A percentile compares a stretch with the other conserved stretches of the same genome.
Conservation (phyloP, 305 asterid species). For the Fraxinus platypoda region DNA sequence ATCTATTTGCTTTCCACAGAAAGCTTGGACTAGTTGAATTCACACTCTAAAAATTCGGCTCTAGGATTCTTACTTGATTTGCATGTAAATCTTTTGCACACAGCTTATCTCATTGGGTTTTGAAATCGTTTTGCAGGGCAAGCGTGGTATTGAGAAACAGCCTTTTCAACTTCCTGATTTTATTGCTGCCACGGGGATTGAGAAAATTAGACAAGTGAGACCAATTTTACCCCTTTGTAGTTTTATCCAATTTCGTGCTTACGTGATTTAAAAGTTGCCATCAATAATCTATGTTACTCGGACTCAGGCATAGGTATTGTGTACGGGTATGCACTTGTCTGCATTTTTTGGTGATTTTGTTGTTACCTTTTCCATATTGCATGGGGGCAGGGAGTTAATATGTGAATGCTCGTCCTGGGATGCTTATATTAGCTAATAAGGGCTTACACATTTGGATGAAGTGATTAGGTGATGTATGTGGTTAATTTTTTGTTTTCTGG, state of each 20-base stretch:
- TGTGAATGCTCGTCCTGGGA: not conserved
- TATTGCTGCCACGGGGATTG: slow-evolving; percentile 96
- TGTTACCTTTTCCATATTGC: not conserved
- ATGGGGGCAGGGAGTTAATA: not conserved
- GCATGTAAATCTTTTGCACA: not conserved
- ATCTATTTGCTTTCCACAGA: slow-evolving; percentile 9
- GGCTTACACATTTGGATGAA: not conserved
- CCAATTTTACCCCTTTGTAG: slow-evolving; percentile 15
- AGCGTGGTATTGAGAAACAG: slow-evolving; percentile 93
- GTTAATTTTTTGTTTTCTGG: not conserved
- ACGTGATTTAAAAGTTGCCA: not conserved
- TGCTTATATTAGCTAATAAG: not conserved
- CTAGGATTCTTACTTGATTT: slow-evolving; percentile 12
- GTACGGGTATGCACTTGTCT: not conserved
- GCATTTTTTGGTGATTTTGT: not conserved
- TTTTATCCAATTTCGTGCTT: slow-evolving; percentile 6
- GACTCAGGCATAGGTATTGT: not conserved
- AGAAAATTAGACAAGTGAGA: slow-evolving; percentile 91
- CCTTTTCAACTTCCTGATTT: slow-evolving; percentile 98
- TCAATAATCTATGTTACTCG: not conserved
- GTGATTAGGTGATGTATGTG: not conserved
- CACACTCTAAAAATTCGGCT: not conserved
- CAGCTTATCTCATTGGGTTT: slow-evolving; percentile 39
- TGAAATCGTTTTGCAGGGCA: slow-evolving; percentile 70
- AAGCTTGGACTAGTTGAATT: slow-evolving; percentile 12